Base-by-base conservation (phyloP, 169 alveolate species). In the Plasmodium sp. region DNA sequence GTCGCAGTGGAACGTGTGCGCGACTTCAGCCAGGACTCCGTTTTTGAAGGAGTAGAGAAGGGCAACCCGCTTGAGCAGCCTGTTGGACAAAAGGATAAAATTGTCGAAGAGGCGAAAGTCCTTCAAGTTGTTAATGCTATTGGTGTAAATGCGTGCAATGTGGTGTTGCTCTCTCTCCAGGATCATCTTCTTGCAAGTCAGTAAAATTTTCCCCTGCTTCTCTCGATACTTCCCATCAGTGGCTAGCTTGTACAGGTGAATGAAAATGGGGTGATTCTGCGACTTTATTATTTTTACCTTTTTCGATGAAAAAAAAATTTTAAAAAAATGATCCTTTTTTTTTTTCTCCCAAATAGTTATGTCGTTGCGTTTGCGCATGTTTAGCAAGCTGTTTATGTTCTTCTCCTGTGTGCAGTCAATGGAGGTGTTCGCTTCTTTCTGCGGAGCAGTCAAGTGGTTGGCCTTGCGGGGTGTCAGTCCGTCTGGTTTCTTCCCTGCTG, bases 251-350 rank as follows among this genome's bases (percentile, higher is more conserved):
- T 90, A 90, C 82, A 90, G 51, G 82, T 90, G 94, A 18, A 90
- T 90, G 80, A 80, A 90, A 80, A 90, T 80, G 31, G 94, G 94
- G 73, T 90, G 94, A 2, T 90, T 90, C 80, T 90, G 94, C 7
- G 94, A 90, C 51, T 90, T 90, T 22, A 90, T 90, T 90, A 90
- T 90, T 90, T 90, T 90, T 36, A 90, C 94, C 73, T 90, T 90
- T 80, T 90, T 90, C 0, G 94, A 90, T 12, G 94, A 90, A 62
- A 90, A 90, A 90, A 90, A 90, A 2, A 90, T 90, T 90, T 90
- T 90, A 80, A 58, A 90, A 79, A 90, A 90, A 80, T 90, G 94
- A 62, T 90, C 94, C 31, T 80, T 79, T 41, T 80, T 90, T 74
- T 85, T 85, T 18, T 90, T 90, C 51, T 90, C 94, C 80, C 51